Percentiles rank a stretch among this genome's conserved stretches.
phyloP scores from a whole-genome alignment of 306 rosid genomes.

The Calophaca sinica region DNA sequence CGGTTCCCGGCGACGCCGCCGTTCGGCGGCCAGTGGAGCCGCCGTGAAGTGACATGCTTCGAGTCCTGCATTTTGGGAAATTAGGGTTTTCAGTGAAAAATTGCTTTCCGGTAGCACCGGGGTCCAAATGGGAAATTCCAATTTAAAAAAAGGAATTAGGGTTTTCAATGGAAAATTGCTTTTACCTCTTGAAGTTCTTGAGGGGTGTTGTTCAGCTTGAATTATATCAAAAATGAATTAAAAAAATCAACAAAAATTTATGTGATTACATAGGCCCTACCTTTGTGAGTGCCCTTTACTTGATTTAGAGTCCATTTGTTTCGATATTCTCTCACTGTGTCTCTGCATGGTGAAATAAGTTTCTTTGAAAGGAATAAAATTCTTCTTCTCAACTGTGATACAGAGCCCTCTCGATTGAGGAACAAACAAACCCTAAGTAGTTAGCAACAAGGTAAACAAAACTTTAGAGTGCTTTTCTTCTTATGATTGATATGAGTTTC shows the following conservation, averaged over 20 bases:
- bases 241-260: not conserved
- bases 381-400: not conserved
- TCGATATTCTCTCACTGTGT: not conserved
- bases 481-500: not conserved
- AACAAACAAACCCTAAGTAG: too few species aligned
- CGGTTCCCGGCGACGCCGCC: slow-evolving; percentile 28
- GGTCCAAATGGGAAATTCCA: not conserved
- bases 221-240: not conserved
- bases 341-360: not conserved
- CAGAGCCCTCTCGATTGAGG: not conserved
- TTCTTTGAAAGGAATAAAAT: not conserved
- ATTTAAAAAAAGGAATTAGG: slow-evolving; percentile 5
- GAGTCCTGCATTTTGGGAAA: slow-evolving; percentile 27
- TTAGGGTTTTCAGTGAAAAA: slow-evolving; percentile 16
- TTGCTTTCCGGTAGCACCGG: slow-evolving; percentile 10
- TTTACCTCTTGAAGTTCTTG: not conserved
- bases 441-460: not conserved
- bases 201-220: not conserved
- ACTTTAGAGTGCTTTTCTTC: not conserved
- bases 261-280: not conserved
- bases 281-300: not conserved
- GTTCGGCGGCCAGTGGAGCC: slow-evolving; percentile 43
- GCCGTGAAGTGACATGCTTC: slow-evolving; percentile 42
- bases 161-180: not conserved
- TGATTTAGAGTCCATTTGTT: not conserved